phyloP scores from a whole-genome alignment of 2,329 filamentous ascomycete genomes.

The Nemania bipapillata region DNA sequence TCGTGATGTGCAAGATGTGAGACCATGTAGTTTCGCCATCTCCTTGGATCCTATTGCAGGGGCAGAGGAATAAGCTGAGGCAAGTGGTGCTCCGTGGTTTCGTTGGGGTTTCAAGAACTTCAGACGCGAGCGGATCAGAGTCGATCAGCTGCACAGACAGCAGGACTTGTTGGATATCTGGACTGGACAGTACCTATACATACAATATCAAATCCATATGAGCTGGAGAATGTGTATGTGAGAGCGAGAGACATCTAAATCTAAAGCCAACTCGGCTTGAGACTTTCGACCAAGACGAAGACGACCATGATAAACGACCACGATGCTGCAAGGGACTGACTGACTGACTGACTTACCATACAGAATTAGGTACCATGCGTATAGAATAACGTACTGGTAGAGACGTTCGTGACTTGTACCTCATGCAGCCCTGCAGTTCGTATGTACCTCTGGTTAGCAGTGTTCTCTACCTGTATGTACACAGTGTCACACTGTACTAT shows the following conservation, averaged over 20 bases:
- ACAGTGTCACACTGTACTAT: background rate
- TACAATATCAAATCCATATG: background rate
- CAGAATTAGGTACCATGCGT: no score
- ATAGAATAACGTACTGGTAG: no score
- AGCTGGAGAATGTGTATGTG: no score
- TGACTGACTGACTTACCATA: no score
- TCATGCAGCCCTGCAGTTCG: background rate
- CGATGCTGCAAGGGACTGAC: background rate
- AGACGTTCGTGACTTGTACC: background rate
- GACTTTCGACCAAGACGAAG: conserved; percentile 9
- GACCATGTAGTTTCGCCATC: conserved; percentile 41
- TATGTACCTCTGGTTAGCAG: no score
- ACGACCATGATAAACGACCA: conserved; percentile 8
- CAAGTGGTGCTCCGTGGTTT: conserved; percentile 44
- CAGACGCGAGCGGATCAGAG: conserved; percentile 35
- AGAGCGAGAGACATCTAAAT: no score
- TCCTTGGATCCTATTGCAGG: conserved; percentile 33
- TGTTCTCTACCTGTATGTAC: background rate
- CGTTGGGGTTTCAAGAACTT: conserved; percentile 48
- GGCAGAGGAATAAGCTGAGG: conserved; percentile 38
- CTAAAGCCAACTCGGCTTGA: conserved; percentile 1
- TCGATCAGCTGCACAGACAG: conserved; percentile 24
- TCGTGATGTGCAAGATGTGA: conserved; percentile 35
- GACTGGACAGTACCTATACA: background rate
- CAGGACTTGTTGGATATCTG: background rate